Percentiles rank a stretch among this genome's conserved stretches.
Conservation (phyloP, 495 filamentous ascomycete genomes). For the Penicillium chermesinum region DNA sequence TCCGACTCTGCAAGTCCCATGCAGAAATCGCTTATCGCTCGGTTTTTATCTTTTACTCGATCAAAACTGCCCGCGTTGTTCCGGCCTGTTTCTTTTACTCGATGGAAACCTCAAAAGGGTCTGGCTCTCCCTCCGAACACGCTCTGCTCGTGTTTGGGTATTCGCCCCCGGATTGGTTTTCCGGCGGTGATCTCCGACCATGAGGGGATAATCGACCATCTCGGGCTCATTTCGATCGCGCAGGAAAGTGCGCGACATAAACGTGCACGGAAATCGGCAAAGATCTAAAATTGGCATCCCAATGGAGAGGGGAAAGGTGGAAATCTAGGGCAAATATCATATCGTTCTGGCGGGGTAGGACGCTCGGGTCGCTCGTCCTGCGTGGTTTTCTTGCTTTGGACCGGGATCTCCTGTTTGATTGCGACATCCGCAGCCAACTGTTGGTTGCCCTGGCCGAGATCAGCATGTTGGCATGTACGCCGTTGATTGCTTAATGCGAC, state of each 20-base stretch:
- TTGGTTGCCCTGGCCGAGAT: slow-evolving; percentile 1
- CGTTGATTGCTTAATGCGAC: slow-evolving; percentile 14
- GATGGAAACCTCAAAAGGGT: slow-evolving; percentile 13
- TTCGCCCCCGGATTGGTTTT: neutral
- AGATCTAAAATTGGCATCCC: too few relatives aligned
- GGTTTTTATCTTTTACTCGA: slow-evolving; percentile 24
- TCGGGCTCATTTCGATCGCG: slow-evolving; percentile 3
- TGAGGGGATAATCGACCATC: slow-evolving; percentile 1
- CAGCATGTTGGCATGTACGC: neutral
- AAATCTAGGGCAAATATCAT: neutral
- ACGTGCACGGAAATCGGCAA: too few relatives aligned
- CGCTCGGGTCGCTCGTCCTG: neutral
- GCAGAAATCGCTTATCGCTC: too few relatives aligned
- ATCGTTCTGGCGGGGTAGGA: neutral
- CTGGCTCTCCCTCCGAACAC: slow-evolving; percentile 1
- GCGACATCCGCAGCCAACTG: slow-evolving; percentile 10
- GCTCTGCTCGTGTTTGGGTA: neutral
- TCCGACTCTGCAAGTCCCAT: slow-evolving; percentile 12
- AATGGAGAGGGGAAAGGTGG: neutral
- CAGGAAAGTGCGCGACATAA: slow-evolving; percentile 1
- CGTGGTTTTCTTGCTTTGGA: neutral
- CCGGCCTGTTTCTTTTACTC: slow-evolving; percentile 17
- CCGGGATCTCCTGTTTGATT: slow-evolving; percentile 6
- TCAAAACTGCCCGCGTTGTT: slow-evolving; percentile 15
- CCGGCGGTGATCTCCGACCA: slow-evolving; percentile 3